Evolutionary conservation across 305 asterid genomes (phyloP), one percentile per base, ranked within the genome.

Genomic region (Euphrasia arctica): DNA sequence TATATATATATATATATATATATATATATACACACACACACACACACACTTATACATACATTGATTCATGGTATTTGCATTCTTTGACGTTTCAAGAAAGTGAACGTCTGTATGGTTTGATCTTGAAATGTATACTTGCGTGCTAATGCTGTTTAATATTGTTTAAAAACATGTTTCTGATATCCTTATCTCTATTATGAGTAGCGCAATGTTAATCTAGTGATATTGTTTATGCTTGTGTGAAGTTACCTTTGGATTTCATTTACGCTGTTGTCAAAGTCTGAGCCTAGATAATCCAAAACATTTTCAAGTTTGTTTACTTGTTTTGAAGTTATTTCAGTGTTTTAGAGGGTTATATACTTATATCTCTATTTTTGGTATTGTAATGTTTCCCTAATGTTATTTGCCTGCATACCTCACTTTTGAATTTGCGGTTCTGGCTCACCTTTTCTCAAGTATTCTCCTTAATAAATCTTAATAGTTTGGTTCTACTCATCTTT

Each of bases 401-500:
- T 32, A 13, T 57, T 39, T 39, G 18, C 59, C 48, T 50, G 7
- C 57, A 42, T 27, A 27, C 51, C 3, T 25, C 5, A 1, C 31
- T 60, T 34, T 12, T 51, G 50, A 28, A n/a, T 58, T 9, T 62
- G 67, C 5, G 57, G 66, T 12, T 54, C 58, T 63, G 69, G 31
- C 51, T 13, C 43, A 58, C 58, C 41, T 47, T 15, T 43, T 51
- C 36, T 55, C 34, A n/a, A 36, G 59, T 71, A 8, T 55, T 79
- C 14, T 54, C 58, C 61, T 71, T 28, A 50, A 55, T 69, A 59
- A 54, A 36, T 69, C 31, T 42, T 74, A 72, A 49, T 50, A 36
- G 64, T 18, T 42, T 66, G 65, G 39, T 8, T 67, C 49, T 67
- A 65, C 73, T 70, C 60, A 69, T 70, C 71, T 34, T 67, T 52